Evolutionary conservation across 177 flowering plant genomes (phyloP), one percentile per base, ranked within the genome.

Genomic region (Vitis hybrid): DNA sequence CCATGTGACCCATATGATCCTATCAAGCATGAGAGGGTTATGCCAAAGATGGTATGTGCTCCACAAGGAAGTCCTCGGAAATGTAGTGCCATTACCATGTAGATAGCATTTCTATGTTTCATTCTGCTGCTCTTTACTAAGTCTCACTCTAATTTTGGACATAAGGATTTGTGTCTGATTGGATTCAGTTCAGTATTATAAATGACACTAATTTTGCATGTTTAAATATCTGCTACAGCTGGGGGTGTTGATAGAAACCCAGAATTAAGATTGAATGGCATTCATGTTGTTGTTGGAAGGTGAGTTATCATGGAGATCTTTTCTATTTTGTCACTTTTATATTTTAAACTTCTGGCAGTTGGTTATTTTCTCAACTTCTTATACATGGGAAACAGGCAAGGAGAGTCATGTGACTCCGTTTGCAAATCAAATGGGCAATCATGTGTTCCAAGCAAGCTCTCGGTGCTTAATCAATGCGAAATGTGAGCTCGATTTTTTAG

Each of bases 391-490:
- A 50, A 68, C 27, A 92, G 98, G 81, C 97, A 90, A 84, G 98
- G 98, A 12, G 93, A 93, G 76, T 90, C 98, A 11, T 95, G 98
- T 73, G 91, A 87, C 72, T 83, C 86, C 11, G 93, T 81, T 41
- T 95, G 99, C 89, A 89, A 86, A 73, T 85, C 87, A 73, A 81
- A 71, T 68, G 96, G 94, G 65, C 84, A 89, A 66, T 93, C 96
- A 50, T 95, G 99, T 71, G 96, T 95, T 12, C 87, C 84, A 27
- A 89, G 74, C 86, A 95, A 93, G 84, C 90, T 95, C 62, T 66
- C 72, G 70, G 81, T 86, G 61, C 93, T 93, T 50, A 95, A 89
- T 80, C 90, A 88, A 56, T 95, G 99, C 83, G 96, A 89, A 77
- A 73, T 86, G 99, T 94, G 84, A 86, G 97, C 70, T 58, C 18